phyloP scores from a whole-genome alignment of 2,329 filamentous ascomycete genomes.

The Pestalotiopsis sp. region DNA sequence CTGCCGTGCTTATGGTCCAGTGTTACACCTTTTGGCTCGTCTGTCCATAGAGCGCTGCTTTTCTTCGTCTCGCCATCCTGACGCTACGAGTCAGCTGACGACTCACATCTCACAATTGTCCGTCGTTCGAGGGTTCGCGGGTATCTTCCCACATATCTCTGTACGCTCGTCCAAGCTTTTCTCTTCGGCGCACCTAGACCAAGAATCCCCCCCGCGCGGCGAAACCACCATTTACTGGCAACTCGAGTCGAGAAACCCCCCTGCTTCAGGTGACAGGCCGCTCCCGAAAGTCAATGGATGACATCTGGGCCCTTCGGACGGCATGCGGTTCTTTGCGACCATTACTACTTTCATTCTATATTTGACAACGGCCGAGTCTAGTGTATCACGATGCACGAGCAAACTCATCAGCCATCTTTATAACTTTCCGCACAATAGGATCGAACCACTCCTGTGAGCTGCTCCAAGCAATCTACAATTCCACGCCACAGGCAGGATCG shows the following conservation, averaged over 20 bases:
- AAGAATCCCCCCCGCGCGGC: not conserved
- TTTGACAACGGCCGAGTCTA: not conserved
- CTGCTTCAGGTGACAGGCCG: not conserved
- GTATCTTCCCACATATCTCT: conserved; percentile 1
- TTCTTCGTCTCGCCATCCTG: not conserved
- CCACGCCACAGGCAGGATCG: not conserved
- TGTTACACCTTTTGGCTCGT: not conserved
- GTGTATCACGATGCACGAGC: not conserved
- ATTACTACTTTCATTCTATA: not conserved
- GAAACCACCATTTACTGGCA: not conserved
- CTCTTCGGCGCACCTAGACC: not conserved
- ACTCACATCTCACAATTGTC: conserved; percentile 1
- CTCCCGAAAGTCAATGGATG: not conserved
- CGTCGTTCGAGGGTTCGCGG: not conserved
- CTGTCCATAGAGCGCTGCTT: not conserved
- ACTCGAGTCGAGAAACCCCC: not conserved
- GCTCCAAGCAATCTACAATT: not conserved
- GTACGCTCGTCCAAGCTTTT: not conserved
- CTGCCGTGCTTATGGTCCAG: conserved; percentile 3
- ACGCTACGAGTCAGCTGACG: not conserved
- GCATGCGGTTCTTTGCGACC: not conserved
- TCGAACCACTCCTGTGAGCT: not conserved
- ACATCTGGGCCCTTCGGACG: not conserved
- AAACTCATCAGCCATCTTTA: not conserved
- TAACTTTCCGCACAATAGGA: not conserved